These are phyloP conservation scores for Cyberlindnera maclurae DNA, from an alignment of 805 yeast species.

Conservation along the genomic window DNA sequence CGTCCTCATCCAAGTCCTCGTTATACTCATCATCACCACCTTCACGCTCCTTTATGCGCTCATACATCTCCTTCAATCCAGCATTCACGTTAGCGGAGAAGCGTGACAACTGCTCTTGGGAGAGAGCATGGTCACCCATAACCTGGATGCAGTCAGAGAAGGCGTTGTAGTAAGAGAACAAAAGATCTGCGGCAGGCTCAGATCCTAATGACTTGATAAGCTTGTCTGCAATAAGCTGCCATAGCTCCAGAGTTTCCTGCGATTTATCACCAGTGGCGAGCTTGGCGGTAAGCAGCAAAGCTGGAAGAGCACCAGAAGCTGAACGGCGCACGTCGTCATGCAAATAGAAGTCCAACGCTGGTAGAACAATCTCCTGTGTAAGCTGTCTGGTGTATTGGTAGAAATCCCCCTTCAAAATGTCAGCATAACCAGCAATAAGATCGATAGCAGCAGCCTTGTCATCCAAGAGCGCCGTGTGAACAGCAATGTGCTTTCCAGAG, in stretches of 20 bases:
- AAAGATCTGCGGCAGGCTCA: constrained; percentile 80
- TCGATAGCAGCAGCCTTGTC: constrained; percentile 93
- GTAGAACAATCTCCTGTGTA: constrained; percentile 71
- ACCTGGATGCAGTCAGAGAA: constrained; percentile 58
- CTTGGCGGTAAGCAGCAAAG: constrained; percentile 58
- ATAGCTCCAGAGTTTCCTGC: constrained; percentile 54
- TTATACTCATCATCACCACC: constrained; percentile 77
- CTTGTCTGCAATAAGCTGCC: constrained; percentile 65
- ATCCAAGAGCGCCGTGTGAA: constrained; percentile 89
- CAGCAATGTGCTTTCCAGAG: constrained; percentile 89
- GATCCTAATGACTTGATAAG: constrained; percentile 58
- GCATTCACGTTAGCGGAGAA: constrained; percentile 54
- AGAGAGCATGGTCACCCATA: constrained; percentile 59
- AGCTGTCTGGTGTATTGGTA: constrained; percentile 77
- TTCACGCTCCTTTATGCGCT: constrained; percentile 66
- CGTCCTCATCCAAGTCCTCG: constrained; percentile 80
- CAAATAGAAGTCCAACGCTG: constrained; percentile 83
- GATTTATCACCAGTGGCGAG: constrained; percentile 43
- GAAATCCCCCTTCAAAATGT: constrained; percentile 74
- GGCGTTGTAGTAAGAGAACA: constrained; percentile 71
- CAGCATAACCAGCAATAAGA: constrained; percentile 75
- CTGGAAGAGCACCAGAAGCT: constrained; percentile 81
- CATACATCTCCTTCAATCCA: constrained; percentile 60
- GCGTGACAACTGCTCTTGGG: constrained; percentile 44
- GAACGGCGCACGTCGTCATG: constrained; percentile 92